Evolutionary conservation across 352 stramenopile species (phyloP), one percentile per base, ranked within the genome.

Genomic region (Pythium plurisporium): DNA sequence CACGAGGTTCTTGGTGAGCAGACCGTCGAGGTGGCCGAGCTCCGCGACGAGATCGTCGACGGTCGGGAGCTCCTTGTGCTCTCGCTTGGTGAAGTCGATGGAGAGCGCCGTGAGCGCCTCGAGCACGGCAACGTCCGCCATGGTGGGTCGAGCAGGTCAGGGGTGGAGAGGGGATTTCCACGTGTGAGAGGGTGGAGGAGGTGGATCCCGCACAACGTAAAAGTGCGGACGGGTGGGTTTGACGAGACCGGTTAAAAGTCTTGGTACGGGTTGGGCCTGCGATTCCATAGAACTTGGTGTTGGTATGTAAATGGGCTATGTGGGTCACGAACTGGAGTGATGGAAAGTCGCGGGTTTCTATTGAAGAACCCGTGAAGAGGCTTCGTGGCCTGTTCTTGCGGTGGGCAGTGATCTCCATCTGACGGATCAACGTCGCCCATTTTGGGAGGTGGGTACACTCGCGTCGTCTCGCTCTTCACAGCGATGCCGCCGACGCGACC

Each of bases 1-100:
- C 61, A 99, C 94, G 25, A 99, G 74, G 70, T 99, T 99, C 79
- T 98, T 98, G 26, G 94, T 97, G 31, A 89, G 69, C 41, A 79
- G 73, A 20, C 86, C 85, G 2, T 83, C 72, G n/a, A 98, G 72
- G 52, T 97, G 90, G 26, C 77, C 69, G 22, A 93, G 58, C 51
- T 82, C 80, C 7, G 71, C 64, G 10, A 86, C 64, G 50, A 91
- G 64, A 36, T 91, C 83, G 41, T 91, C 83, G 9, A 82, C 80
- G 12, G 83, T 91, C 38, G 82, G 80, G 19, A 90, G 40, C 58
- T 73, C 70, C 31, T 69, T 67, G 65, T 93, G 83, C 66, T 82
- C 67, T 44, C 73, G 73, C 31, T 60, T 73, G 53, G 76, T 54
- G 42, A 70, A 88, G 2, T 63, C 23, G 45, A 93, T 79, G 12